Evolutionary conservation across 192 early-diverging fungal genomes (phyloP), one percentile per base, ranked within the genome.

Genomic region (Backusella mclennaniae): DNA sequence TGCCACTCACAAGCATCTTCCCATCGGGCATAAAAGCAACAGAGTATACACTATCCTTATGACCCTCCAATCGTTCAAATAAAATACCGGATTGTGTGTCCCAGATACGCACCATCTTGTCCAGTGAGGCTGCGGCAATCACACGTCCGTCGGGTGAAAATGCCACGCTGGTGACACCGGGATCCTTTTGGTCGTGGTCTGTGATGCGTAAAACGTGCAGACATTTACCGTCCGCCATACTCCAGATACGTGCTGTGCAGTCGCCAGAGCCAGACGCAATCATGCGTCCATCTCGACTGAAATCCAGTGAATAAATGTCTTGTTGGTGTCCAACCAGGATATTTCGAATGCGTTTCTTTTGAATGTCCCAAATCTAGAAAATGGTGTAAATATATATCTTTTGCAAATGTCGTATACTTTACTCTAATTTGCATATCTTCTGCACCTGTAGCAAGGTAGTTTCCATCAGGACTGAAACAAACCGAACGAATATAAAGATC

Each of bases 261-360:
- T 95, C 94, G 66, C 94, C 94, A 7, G 93, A 94, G 39, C 97
- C 98, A 12, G 93, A 95, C 38, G 97, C 95, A 76, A 99, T 90
- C 29, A 90, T 91, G 69, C 89, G 84, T 41, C 97, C 96, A 83
- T 98, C 96, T 23, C 91, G 85, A 76, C 92, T 92, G 88, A 97
- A 99, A 77, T 98, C 98, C 80, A 99, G 86, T 36, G 92, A 94
- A 83, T 99, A 99, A 79, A 99, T 98, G 80, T 99, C 98, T 85
- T 96, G 95, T 42, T 95, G 94, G 81, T 99, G 98, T 12, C 98
- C 98, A 26, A 82, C 80, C 66, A 97, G 88, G 15, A 87, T 86
- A 77, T 88, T 86, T 67, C 86, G 86, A 68, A 95, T 93, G 14
- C 85, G 82, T 73, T 87, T 87, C 73, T 84, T 88, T 69, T 79